These are phyloP conservation scores for Plicaturopsis crispa DNA, from an alignment of 768 basidiomycete species.

Conservation along the genomic window DNA sequence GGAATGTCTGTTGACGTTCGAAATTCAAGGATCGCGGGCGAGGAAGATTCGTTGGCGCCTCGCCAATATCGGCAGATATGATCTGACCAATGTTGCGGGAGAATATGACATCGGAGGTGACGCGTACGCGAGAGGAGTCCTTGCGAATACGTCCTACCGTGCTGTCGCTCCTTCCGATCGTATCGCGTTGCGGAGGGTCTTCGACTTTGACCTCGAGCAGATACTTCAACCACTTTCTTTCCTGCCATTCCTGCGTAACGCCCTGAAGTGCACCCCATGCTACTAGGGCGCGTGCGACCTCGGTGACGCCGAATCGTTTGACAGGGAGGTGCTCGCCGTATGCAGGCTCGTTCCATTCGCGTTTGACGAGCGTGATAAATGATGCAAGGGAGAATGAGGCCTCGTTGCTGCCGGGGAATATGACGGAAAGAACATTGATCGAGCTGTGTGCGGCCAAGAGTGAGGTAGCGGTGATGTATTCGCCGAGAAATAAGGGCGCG, in stretches of 20 bases:
- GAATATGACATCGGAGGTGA: constrained; percentile 67
- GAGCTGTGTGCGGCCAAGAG: constrained; percentile 69
- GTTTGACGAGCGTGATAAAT: constrained; percentile 72
- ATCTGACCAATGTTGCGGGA: constrained; percentile 62
- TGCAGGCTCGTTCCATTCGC: constrained; percentile 62
- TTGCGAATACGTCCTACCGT: constrained; percentile 18
- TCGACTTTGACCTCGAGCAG: constrained; percentile 62
- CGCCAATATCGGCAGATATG: constrained; percentile 77
- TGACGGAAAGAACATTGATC: constrained; percentile 62
- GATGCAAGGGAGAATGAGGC: constrained; percentile 76
- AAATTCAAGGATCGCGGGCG: constrained; percentile 17
- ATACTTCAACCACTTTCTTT: constrained; percentile 58
- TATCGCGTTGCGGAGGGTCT: constrained; percentile 26
- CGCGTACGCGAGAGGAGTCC: constrained; percentile 52
- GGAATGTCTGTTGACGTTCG: background rate
- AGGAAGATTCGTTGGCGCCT: constrained; percentile 29
- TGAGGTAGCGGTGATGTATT: constrained; percentile 71
- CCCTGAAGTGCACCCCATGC: constrained; percentile 80
- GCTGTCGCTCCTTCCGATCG: constrained; percentile 6
- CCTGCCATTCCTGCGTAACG: constrained; percentile 76
- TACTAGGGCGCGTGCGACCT: constrained; percentile 62
- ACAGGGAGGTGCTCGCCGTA: constrained; percentile 46
- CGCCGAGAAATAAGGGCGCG: constrained; percentile 66
- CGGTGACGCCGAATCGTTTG: constrained; percentile 53
- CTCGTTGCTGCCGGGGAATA: constrained; percentile 71